Evolutionary conservation across 1,284 basidiomycete genomes (phyloP), one percentile per base, ranked within the genome.

Genomic region (Ceraceosorus guamensis): DNA sequence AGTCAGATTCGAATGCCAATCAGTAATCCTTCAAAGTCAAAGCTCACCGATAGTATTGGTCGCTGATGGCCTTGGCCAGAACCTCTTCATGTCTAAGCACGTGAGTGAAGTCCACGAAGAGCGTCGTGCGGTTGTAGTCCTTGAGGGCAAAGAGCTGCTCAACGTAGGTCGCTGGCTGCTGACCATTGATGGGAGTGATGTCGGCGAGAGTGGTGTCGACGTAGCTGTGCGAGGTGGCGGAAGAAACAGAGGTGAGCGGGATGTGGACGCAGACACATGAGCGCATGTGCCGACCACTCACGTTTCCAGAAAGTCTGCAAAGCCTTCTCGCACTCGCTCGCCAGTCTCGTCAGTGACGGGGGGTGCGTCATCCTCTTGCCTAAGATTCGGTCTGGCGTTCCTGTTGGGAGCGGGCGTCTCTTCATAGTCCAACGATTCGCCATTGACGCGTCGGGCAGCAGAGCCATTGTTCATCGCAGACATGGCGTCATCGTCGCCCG

Each of bases 61-160:
- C 86, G 66, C 88, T 86, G 63, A 99, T 90, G 3, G 93, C 92
- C 57, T 87, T 84, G 0, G 92, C 91, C 8, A 98, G 85, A 1
- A 92, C 85, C 65, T 92, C 90, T 75, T 97, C 91, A 56, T 85
- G 83, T 71, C 87, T 85, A 24, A 96, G 82, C 24, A 98, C 82
- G 76, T 99, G 92, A 11, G 85, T 83, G 64, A 87, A 97, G 80
- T 97, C 92, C 77, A 98, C 87, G 72, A 95, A 98, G 68, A 99
- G 85, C 0, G 93, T 98, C 2, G 90, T 90, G 52, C 93, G 82
- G 73, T 91, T 86, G 75, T 88, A 91, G 75, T 93, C 88, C 60
- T 87, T 86, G 87, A 98, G 89, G 37, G 85, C 87, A 73, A 87
- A 86, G 69, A 98, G 88, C 78, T 95, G 91, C 58, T 89, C 86